Evolutionary conservation across 2,329 filamentous ascomycete genomes (phyloP).

Genomic region (Didymella segeticola): DNA sequence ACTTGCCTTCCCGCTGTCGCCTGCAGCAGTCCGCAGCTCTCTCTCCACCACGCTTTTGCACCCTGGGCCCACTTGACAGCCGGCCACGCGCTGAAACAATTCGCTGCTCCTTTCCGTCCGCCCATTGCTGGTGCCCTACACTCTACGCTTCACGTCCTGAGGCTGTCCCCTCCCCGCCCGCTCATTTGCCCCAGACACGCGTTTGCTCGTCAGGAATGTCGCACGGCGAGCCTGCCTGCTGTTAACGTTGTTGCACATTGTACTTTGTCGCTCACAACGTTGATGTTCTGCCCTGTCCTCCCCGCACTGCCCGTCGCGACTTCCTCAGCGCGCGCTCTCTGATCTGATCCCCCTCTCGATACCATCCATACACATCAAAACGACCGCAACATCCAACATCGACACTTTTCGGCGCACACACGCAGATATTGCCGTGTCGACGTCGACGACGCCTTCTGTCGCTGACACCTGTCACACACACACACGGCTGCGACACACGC

Average conservation of each 20-base stretch:
- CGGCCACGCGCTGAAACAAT: constrained; percentile 28
- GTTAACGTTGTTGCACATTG: constrained; percentile 18
- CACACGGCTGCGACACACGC: background rate
- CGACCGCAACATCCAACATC: no score
- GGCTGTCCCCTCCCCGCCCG: constrained; percentile 11
- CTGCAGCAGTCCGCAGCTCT: constrained; percentile 14
- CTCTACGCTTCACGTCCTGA: constrained; percentile 18
- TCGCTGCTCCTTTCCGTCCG: constrained; percentile 29
- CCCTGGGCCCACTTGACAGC: constrained; percentile 10
- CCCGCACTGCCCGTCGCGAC: constrained; percentile 25
- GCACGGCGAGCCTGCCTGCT: constrained; percentile 22
- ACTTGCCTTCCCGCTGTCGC: constrained; percentile 9
- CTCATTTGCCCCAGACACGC: constrained; percentile 19
- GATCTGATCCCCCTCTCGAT: background rate
- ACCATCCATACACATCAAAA: no score
- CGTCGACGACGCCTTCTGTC: constrained; percentile 1
- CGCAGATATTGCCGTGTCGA: no score
- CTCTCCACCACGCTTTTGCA: constrained; percentile 3
- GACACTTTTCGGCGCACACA: background rate
- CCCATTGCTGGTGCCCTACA: constrained; percentile 26
- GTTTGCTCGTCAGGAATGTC: constrained; percentile 39
- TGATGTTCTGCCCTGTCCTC: constrained; percentile 27
- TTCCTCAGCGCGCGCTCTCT: constrained; percentile 10
- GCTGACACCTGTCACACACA: constrained; percentile 8
- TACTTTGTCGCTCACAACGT: constrained; percentile 19